phyloP scores from a whole-genome alignment of 2,329 filamentous ascomycete species.

The Aureobasidium namibiae region DNA sequence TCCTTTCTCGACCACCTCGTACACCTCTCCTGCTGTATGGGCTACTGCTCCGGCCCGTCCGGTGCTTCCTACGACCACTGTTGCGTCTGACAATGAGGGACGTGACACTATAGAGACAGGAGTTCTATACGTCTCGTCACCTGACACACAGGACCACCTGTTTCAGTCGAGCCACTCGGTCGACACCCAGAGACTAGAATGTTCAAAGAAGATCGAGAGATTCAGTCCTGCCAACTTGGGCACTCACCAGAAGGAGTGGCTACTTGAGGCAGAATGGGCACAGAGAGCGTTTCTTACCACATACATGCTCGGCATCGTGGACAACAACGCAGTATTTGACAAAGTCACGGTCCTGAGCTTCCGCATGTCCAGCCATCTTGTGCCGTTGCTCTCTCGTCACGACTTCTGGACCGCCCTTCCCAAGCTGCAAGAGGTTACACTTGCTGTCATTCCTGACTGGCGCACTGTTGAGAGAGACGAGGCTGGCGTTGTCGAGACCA shows the following conservation, averaged over 20 bases:
- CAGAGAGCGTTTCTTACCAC: constrained; percentile 61
- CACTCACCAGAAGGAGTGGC: constrained; percentile 57
- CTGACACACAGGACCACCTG: not conserved
- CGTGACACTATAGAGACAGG: not conserved
- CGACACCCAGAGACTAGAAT: not conserved
- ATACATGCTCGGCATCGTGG: constrained; percentile 56
- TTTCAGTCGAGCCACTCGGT: not conserved
- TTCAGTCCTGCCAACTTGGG: constrained; percentile 3
- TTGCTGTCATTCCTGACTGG: constrained; percentile 61
- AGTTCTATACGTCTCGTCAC: not conserved
- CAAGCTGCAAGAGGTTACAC: constrained; percentile 44
- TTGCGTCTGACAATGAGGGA: not conserved
- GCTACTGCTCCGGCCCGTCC: not conserved
- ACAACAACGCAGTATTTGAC: constrained; percentile 48
- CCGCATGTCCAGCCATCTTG: constrained; percentile 54
- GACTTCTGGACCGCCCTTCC: constrained; percentile 57
- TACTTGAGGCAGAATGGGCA: constrained; percentile 61
- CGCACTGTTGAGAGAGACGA: constrained; percentile 48
- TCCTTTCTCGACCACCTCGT: not conserved
- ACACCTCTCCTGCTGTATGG: constrained; percentile 2
- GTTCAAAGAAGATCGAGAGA: not conserved
- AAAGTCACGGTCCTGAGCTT: constrained; percentile 53
- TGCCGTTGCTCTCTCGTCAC: constrained; percentile 46
- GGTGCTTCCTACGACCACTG: not conserved
- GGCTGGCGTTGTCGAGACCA: constrained; percentile 43